Evolutionary conservation across 2,329 filamentous ascomycete species (phyloP).

Genomic region (Talaromyces pinophilus): DNA sequence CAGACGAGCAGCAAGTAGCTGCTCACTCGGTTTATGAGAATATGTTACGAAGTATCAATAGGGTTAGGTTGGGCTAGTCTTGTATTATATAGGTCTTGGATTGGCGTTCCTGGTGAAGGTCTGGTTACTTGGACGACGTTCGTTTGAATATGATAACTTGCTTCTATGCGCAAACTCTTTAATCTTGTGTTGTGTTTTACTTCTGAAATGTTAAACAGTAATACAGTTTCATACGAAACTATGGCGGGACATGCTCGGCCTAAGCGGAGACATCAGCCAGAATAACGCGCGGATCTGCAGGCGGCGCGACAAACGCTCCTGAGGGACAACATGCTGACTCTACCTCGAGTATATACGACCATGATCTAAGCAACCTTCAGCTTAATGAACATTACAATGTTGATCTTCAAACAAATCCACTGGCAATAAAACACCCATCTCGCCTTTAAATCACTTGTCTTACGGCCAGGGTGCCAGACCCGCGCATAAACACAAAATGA

Average conservation of each 20-base stretch:
- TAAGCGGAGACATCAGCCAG: constrained; percentile 2
- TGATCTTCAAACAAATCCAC: not conserved
- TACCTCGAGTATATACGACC: not conserved
- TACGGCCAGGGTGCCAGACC: not conserved
- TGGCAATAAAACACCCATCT: not conserved
- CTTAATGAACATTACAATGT: not conserved
- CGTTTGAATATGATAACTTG: not conserved
- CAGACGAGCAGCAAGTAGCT: not conserved
- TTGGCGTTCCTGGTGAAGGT: not conserved
- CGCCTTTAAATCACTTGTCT: not conserved
- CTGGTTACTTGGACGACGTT: not conserved
- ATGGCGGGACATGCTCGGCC: constrained; percentile 1
- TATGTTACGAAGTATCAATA: not conserved
- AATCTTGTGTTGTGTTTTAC: not conserved
- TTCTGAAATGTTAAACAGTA: not conserved
- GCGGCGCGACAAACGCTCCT: constrained; percentile 11
- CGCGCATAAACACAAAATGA: constrained; percentile 39
- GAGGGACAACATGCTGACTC: not conserved
- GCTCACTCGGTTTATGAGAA: not conserved
- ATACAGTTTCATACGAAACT: not conserved
- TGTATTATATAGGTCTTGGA: constrained; percentile 9
- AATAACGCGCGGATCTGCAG: constrained; percentile 13
- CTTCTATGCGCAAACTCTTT: not conserved
- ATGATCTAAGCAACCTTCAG: not conserved
- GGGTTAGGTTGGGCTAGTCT: constrained; percentile 1